phyloP scores from a whole-genome alignment of 23 red algal species.

The Rhodosorus marinus region DNA sequence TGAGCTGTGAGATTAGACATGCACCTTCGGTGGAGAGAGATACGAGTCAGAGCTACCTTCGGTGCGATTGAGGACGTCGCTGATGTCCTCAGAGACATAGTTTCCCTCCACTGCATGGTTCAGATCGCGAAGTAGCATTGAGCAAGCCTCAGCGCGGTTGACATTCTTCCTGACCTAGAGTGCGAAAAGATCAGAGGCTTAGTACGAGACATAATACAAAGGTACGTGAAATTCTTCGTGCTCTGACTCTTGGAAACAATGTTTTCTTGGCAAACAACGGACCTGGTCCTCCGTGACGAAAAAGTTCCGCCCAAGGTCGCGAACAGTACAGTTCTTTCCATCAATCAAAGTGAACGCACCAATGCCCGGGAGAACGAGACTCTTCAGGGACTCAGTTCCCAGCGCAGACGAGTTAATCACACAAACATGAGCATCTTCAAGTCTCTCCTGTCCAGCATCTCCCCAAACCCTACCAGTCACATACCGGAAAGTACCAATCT shows the following conservation, averaged over 20 bases:
- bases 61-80: constrained; percentile 5
- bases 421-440: constrained; percentile 41
- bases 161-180: not conserved
- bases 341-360: constrained; percentile 54
- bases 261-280: not conserved
- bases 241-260: too few relatives aligned
- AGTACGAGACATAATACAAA: too few relatives aligned
- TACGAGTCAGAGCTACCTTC: too few relatives aligned
- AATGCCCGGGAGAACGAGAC: constrained; percentile 74
- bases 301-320: constrained; percentile 53
- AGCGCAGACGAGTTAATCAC: constrained; percentile 32
- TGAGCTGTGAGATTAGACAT: too few relatives aligned
- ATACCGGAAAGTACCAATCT: too few relatives aligned
- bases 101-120: constrained; percentile 13
- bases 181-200: not conserved
- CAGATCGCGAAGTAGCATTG: constrained; percentile 15
- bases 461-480: constrained; percentile 97
- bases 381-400: constrained; percentile 78
- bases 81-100: constrained; percentile 6
- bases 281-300: constrained; percentile 20
- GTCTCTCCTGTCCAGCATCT: constrained; percentile 45
- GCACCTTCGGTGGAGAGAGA: too few relatives aligned
- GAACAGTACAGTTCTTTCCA: constrained; percentile 1
- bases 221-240: too few relatives aligned
- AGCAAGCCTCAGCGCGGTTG: not conserved